These are phyloP conservation scores for Aphanoascus verrucosus DNA, from an alignment of 2,329 filamentous ascomycete genomes.

Conservation along the genomic window DNA sequence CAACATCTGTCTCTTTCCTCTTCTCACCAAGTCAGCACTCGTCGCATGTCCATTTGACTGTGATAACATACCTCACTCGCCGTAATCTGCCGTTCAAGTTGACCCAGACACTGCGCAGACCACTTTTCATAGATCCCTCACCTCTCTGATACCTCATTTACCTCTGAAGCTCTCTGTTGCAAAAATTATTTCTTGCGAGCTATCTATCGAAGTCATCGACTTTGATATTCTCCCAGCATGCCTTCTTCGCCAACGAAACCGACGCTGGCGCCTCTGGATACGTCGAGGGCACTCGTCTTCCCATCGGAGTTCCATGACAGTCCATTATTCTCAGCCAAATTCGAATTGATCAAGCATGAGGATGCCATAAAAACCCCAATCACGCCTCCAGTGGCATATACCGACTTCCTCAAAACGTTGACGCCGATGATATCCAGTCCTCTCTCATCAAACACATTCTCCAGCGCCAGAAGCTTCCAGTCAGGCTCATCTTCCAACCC, in stretches of 20 bases:
- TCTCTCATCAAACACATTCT: constrained; percentile 43
- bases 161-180: not conserved
- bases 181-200: not conserved
- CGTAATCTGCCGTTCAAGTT: not conserved
- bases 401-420: constrained; percentile 82
- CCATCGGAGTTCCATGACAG: constrained; percentile 51
- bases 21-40: not conserved
- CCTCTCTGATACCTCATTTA: not conserved
- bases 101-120: not conserved
- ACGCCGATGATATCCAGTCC: constrained; percentile 61
- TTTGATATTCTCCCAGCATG: constrained; percentile 6
- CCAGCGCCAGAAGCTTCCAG: constrained; percentile 24
- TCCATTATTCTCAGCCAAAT: constrained; percentile 36
- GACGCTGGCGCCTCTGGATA: constrained; percentile 23
- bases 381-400: constrained; percentile 78
- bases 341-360: constrained; percentile 59
- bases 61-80: not conserved
- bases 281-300: constrained; percentile 35
- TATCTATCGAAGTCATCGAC: not conserved
- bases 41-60: not conserved
- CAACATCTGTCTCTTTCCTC: constrained; percentile 6
- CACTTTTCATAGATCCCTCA: not conserved
- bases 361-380: constrained; percentile 68
- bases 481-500: constrained; percentile 28
- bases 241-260: constrained; percentile 11